phyloP scores from a whole-genome alignment of 73 alveolate species.

The Loxodes magnus region DNA sequence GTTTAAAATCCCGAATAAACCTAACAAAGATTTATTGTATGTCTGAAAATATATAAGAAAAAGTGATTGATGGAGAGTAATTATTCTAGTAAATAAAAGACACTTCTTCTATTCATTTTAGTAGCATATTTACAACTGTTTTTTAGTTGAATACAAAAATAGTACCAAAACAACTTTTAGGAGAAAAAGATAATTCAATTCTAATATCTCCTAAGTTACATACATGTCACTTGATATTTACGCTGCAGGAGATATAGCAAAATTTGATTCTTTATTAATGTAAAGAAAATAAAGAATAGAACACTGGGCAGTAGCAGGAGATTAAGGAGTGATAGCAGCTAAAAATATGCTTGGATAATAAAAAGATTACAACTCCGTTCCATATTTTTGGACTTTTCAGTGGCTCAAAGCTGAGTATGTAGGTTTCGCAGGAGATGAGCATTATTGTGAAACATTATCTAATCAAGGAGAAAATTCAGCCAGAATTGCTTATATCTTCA shows the following conservation, averaged over 20 bases:
- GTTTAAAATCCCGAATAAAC: too few species aligned
- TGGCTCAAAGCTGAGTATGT: not conserved
- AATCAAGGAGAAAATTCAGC: not conserved
- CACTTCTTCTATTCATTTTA: too few species aligned
- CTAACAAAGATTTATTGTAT: too few species aligned
- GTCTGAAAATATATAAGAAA: too few species aligned
- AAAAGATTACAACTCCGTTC: slow-evolving; percentile 48
- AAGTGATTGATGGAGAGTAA: too few species aligned
- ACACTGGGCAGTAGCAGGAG: slow-evolving; percentile 63
- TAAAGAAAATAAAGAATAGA: slow-evolving; percentile 69
- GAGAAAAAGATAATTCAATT: slow-evolving; percentile 44
- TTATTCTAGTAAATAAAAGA: too few species aligned
- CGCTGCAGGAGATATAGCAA: slow-evolving; percentile 86
- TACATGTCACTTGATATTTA: slow-evolving; percentile 50
- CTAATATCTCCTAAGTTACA: slow-evolving; percentile 47
- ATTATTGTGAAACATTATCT: not conserved
- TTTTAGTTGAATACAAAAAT: slow-evolving; percentile 41
- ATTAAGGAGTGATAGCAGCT: slow-evolving; percentile 68
- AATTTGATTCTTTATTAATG: slow-evolving; percentile 56
- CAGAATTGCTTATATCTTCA: slow-evolving; percentile 3
- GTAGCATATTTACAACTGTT: slow-evolving; percentile 72
- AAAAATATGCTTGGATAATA: slow-evolving; percentile 66
- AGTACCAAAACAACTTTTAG: slow-evolving; percentile 25
- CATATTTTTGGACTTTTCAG: slow-evolving; percentile 78
- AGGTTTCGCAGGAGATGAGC: not conserved